Base-by-base conservation (phyloP, 1,139 yeast genomes). In the Taphrina betulina region DNA sequence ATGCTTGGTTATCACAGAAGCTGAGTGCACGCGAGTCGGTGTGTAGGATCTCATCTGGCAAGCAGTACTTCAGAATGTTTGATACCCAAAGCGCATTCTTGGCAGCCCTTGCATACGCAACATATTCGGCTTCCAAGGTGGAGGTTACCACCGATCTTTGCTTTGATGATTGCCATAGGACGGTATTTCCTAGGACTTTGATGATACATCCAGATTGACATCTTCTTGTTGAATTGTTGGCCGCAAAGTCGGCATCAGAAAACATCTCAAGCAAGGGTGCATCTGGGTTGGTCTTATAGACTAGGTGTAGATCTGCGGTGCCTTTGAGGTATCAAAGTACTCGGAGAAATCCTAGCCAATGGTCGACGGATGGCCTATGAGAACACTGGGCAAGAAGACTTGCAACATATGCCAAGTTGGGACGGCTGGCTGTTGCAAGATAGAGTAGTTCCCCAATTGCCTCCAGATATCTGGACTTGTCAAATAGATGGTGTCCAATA, bases 201-300 rank as follows among this genome's bases (percentile, higher is more conserved):
- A 36, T 19, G 17, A 36, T 36, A 4, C 40, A 7, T 36, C 40
- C 40, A 36, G 40, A 4, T 23, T 36, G 40, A 3, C 23, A 36
- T 7, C 31, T 22, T 8, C 44, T 5, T 5, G 44, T 23, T 24
- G 20, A 10, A 8, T 5, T 8, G 5, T 40, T 31, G 5, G 17
- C 44, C 10, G 44, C 44, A 23, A 40, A 40, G 44, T 40, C 44
- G 12, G 44, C 29, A 23, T 40, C 44, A 3, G 44, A 8, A 14
- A 23, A 40, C 31, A 22, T 24, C 16, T 40, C 29, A n/a, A 40
- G 5, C 10, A 5, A 17, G 2, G 44, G 31, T 5, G 16, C 17
- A 10, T 12, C 31, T 26, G 31, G 31, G 31, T 40, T 22, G 14
- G 5, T 10, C 17, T 5, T 5, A 14, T 20, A 40, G 2, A 12